Conservation (phyloP, 176 grass and related monocot genomes). For the Phyllostachys edulis region DNA sequence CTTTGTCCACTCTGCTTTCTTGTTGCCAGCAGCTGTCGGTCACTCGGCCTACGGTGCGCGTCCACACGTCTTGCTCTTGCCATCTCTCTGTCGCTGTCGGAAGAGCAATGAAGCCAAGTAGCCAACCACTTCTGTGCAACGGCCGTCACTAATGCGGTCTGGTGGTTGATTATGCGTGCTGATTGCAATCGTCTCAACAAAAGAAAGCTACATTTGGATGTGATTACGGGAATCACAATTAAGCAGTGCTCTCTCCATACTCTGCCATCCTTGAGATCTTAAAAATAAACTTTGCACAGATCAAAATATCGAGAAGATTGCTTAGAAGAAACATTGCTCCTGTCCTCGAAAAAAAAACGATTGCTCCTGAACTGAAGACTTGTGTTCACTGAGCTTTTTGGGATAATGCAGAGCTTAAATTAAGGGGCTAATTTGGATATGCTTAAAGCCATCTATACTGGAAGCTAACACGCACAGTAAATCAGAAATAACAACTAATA, state of each 20-base stretch:
- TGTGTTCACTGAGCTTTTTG: background rate
- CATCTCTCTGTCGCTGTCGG: slow-evolving; percentile 11
- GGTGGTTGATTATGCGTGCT: background rate
- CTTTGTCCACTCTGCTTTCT: background rate
- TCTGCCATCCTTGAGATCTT: background rate
- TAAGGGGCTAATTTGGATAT: background rate
- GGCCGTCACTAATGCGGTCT: background rate
- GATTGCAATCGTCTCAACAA: slow-evolving; percentile 3
- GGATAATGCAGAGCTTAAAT: background rate
- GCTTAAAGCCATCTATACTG: background rate
- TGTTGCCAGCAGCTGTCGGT: background rate
- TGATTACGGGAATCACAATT: no score
- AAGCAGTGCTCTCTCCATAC: background rate
- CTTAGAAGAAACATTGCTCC: background rate
- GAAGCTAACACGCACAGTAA: background rate
- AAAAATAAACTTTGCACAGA: background rate
- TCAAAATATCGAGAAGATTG: background rate
- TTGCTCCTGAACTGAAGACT: background rate
- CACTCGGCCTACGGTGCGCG: slow-evolving; percentile 1
- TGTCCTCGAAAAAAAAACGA: background rate
- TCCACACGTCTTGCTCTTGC: background rate
- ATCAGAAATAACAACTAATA: background rate
- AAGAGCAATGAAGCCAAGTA: background rate
- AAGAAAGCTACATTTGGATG: background rate
- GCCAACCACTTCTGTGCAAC: slow-evolving; percentile 13